Percentiles rank a stretch among this genome's conserved stretches.
phyloP scores from a whole-genome alignment of 805 yeast genomes.

The Yarrowia divulgata region DNA sequence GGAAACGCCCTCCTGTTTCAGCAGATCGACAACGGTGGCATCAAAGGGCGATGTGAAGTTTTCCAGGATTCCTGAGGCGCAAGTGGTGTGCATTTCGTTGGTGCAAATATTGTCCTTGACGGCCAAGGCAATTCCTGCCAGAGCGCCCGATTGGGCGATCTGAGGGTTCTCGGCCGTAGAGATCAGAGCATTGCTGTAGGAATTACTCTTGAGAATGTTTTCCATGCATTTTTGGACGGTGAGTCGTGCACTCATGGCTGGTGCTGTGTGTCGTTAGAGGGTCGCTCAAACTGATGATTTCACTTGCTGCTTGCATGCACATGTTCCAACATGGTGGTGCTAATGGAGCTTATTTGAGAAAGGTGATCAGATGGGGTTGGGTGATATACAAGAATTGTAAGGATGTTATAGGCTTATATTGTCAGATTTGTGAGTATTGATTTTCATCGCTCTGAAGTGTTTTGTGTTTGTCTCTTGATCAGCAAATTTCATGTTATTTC shows the following conservation, averaged over 20 bases:
- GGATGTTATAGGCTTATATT: too few species aligned
- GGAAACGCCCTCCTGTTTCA: conserved; percentile 61
- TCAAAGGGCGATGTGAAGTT: conserved; percentile 77
- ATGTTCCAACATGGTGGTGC: background rate
- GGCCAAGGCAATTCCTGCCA: conserved; percentile 54
- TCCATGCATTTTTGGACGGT: conserved; percentile 43
- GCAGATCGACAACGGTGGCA: conserved; percentile 69
- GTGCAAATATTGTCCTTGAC: conserved; percentile 87
- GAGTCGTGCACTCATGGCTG: conserved; percentile 32
- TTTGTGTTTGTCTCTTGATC: too few species aligned
- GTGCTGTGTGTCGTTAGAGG: background rate
- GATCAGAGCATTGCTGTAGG: conserved; percentile 48
- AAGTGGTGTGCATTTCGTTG: conserved; percentile 70
- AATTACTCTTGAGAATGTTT: conserved; percentile 46
- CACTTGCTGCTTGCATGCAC: conserved; percentile 24
- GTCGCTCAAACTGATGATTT: conserved; percentile 5
- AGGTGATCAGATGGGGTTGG: too few species aligned
- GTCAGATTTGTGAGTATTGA: too few species aligned
- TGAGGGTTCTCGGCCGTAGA: conserved; percentile 42
- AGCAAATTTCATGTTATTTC: too few species aligned
- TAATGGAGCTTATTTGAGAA: background rate
- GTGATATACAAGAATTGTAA: too few species aligned
- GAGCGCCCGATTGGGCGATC: conserved; percentile 8
- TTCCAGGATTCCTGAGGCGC: conserved; percentile 71
- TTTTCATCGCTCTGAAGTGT: too few species aligned